Base-by-base conservation (phyloP, 192 early-diverging fungal genomes). In the Ambispora gerdemannii region DNA sequence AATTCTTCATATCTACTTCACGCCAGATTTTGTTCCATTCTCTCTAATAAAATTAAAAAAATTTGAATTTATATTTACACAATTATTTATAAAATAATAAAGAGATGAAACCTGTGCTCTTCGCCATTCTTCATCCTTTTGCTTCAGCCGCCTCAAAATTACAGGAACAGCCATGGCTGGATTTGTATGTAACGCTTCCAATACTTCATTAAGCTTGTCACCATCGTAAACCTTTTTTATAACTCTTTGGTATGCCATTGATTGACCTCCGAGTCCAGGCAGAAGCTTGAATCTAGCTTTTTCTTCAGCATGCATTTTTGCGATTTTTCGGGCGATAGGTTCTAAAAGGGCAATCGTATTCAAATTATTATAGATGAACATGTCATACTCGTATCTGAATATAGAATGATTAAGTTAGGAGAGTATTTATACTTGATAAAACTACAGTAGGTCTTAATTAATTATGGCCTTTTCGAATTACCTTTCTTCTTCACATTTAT, bases 91-190 rank as follows among this genome's bases (percentile, higher is more conserved):
- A 50, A 27, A 30, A 1, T 22, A 3, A 32, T 68, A 13, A 34
- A 4, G 3, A 20, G 1, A n/a, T n/a, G n/a, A 66, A 80, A 90
- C 88, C 80, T 92, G 89, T 25, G 91, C 79, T n/a, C 87, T 77
- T 67, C 92, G 92, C 95, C 95, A 98, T 74, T 98, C 96, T 77
- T 99, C 96, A 76, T 98, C 94, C 76, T 99, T 99, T 73, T 98
- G 96, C 81, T 96, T 95, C 25, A 99, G 80, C 22, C 97, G 89
- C 74, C 90, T 93, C 27, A 99, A 78, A 50, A 99, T 91, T 22
- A 99, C 88, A 1, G 97, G 97, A 13, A 98, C 90, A 1, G 94
- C 93, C 6, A 91, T 88, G 0, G 89, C 89, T 4, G 96, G 96
- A 71, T 93, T 95, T 38, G 89, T 87, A 75, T 98, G 94, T 72